Percentiles rank a stretch among this genome's conserved stretches.
phyloP scores from a whole-genome alignment of 352 stramenopile species.

The Phytopythium chamaehyphon region DNA sequence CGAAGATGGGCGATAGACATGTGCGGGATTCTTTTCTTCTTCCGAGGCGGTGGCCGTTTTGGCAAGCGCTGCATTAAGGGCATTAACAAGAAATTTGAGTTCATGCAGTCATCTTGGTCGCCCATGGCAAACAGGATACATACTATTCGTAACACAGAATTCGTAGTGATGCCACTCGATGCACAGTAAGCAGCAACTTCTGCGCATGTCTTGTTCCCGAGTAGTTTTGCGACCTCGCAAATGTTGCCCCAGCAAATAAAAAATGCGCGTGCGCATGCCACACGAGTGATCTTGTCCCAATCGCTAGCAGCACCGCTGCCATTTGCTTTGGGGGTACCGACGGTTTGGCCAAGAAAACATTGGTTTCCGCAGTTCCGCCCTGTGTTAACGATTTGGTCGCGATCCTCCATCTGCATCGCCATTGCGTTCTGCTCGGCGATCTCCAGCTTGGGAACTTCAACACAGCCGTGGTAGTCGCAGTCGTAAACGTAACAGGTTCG shows the following conservation, averaged over 20 bases:
- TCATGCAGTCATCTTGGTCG: neutral
- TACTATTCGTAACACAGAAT: slow-evolving; percentile 45
- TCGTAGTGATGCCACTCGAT: slow-evolving; percentile 61
- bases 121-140: neutral
- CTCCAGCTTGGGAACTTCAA: slow-evolving; percentile 47
- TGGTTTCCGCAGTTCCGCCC: slow-evolving; percentile 73
- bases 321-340: slow-evolving; percentile 33
- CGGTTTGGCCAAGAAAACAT: slow-evolving; percentile 62
- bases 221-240: slow-evolving; percentile 67
- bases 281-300: slow-evolving; percentile 38
- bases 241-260: slow-evolving; percentile 71
- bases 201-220: slow-evolving; percentile 62
- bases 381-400: slow-evolving; percentile 34
- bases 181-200: slow-evolving; percentile 76
- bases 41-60: slow-evolving; percentile 26
- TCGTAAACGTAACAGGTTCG: slow-evolving; percentile 81
- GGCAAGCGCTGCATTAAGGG: slow-evolving; percentile 11
- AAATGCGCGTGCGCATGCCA: slow-evolving; percentile 58
- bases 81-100: neutral
- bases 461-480: slow-evolving; percentile 76
- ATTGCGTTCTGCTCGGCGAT: slow-evolving; percentile 67
- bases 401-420: slow-evolving; percentile 32
- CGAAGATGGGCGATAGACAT: slow-evolving; percentile 65
- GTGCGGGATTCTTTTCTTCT: slow-evolving; percentile 51
- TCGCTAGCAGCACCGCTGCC: slow-evolving; percentile 43